phyloP scores from a whole-genome alignment of 805 yeast species.

The Cyberlindnera lachancei region DNA sequence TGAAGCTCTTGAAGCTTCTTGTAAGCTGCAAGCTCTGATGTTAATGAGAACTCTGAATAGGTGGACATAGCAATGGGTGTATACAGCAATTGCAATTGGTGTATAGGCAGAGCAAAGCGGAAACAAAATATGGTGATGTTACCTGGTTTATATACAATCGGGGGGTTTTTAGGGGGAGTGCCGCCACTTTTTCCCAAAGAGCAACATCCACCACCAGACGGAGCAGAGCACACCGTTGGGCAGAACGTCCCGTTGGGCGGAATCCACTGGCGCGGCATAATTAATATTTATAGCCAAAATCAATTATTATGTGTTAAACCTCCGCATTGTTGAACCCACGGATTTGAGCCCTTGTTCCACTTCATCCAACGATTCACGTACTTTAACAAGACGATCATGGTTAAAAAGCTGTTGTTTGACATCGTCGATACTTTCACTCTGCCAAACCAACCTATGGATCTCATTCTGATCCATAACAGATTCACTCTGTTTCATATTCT shows the following conservation, averaged over 20 bases:
- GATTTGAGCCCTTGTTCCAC: conserved; percentile 41
- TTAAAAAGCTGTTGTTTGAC: conserved; percentile 32
- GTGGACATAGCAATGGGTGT: too few relatives aligned
- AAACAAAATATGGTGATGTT: too few relatives aligned
- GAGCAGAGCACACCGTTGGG: conserved; percentile 5
- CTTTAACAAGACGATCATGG: conserved; percentile 44
- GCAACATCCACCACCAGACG: conserved; percentile 11
- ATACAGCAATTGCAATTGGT: too few relatives aligned
- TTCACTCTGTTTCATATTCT: conserved; percentile 18
- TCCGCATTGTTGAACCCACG: conserved; percentile 38
- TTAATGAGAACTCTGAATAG: conserved; percentile 9
- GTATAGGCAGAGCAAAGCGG: too few relatives aligned
- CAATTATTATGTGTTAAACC: conserved; percentile 1
- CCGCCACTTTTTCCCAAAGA: too few relatives aligned
- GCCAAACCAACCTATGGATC: conserved; percentile 14
- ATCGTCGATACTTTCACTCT: conserved; percentile 23
- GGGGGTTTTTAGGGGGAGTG: not conserved
- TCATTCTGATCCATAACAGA: conserved; percentile 5
- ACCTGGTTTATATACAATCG: not conserved
- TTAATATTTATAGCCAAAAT: not conserved
- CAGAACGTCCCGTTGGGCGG: not conserved
- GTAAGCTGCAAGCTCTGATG: conserved; percentile 77
- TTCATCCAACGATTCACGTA: conserved; percentile 41
- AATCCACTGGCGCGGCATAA: not conserved
- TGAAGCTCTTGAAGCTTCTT: conserved; percentile 63